These are phyloP conservation scores for Aspergillus cavernicola DNA, from an alignment of 495 filamentous ascomycete genomes.

Conservation along the genomic window DNA sequence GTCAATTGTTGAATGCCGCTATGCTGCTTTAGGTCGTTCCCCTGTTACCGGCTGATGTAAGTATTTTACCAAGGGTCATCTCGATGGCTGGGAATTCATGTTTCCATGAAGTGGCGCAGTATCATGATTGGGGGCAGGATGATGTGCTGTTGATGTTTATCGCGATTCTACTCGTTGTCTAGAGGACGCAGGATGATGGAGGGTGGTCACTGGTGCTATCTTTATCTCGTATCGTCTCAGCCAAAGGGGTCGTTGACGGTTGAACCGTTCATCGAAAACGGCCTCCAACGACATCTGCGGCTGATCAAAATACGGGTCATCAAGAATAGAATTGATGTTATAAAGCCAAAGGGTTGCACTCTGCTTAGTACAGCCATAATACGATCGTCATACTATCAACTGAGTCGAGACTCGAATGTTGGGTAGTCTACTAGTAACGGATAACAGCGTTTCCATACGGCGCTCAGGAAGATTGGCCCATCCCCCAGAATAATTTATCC, in stretches of 20 bases:
- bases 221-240: conserved; percentile 5
- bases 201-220: conserved; percentile 4
- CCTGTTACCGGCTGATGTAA: not conserved
- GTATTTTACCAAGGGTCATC: not conserved
- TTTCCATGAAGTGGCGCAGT: not conserved
- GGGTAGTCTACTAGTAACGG: not conserved
- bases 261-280: not conserved
- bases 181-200: conserved; percentile 2
- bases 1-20: not conserved
- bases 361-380: not conserved
- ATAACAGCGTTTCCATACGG: conserved; percentile 14
- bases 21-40: not conserved
- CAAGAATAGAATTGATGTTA: too few species aligned
- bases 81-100: not conserved
- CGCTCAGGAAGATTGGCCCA: conserved; percentile 4
- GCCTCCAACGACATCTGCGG: not conserved
- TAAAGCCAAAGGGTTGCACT: too few species aligned
- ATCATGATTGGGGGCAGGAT: not conserved
- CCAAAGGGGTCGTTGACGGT: not conserved
- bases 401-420: too few species aligned
- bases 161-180: not conserved
- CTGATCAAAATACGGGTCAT: too few species aligned
- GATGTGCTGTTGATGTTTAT: conserved; percentile 4
- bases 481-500: conserved; percentile 7
- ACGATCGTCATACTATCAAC: not conserved